Conservation (phyloP, 768 basidiomycete species). For the Termitomyces sp. region DNA sequence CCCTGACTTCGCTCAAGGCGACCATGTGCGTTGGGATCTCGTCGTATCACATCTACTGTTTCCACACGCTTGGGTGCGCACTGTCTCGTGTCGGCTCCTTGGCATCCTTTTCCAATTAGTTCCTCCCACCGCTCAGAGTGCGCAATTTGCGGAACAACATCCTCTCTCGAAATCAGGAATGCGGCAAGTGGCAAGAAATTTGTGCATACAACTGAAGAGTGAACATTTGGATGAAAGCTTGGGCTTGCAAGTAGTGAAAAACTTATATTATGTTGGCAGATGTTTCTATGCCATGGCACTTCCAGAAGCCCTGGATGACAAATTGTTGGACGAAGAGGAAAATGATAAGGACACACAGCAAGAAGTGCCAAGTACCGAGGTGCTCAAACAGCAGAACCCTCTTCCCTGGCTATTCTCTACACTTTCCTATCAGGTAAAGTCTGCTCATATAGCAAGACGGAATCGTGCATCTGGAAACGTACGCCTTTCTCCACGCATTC, state of each 20-base stretch:
- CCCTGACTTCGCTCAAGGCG: conserved; percentile 40
- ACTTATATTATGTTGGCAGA: conserved; percentile 89
- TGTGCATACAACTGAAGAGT: conserved; percentile 77
- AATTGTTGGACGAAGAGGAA: conserved; percentile 18
- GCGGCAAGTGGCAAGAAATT: conserved; percentile 65
- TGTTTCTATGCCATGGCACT: conserved; percentile 53
- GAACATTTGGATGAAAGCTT: conserved; percentile 66
- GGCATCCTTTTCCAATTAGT: conserved; percentile 61
- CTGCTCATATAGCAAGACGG: conserved; percentile 66
- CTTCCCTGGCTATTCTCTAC: conserved; percentile 94
- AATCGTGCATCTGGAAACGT: conserved; percentile 45
- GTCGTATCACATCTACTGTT: conserved; percentile 69
- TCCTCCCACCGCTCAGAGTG: conserved; percentile 33
- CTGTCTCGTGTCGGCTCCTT: conserved; percentile 69
- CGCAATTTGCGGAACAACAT: conserved; percentile 25
- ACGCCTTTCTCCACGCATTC: conserved; percentile 16
- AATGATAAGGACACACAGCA: conserved; percentile 26
- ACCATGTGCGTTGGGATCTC: conserved; percentile 53
- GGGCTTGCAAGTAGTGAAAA: conserved; percentile 86
- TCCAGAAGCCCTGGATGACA: conserved; percentile 12
- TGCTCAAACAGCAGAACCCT: conserved; percentile 38
- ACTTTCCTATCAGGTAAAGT: conserved; percentile 80
- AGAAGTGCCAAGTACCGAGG: conserved; percentile 18
- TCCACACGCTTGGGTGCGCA: conserved; percentile 94
- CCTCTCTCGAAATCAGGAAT: conserved; percentile 54